Percentiles rank a stretch among this genome's conserved stretches.
Conservation (phyloP, 2,329 filamentous ascomycete genomes). For the Diaporthe capsici region DNA sequence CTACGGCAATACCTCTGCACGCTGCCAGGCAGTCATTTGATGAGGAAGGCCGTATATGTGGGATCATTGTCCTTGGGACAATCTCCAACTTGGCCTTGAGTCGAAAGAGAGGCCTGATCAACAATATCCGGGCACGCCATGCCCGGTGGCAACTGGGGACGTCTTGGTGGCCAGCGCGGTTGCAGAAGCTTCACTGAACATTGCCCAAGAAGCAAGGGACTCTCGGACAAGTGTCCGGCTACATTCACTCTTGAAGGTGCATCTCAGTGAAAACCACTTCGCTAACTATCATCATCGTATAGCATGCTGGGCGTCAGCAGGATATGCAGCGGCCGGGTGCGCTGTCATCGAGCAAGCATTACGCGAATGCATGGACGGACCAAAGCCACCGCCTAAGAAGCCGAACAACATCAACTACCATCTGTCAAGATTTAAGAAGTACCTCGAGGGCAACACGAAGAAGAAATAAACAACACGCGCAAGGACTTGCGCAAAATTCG, state of each 20-base stretch:
- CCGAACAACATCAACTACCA: slow-evolving; percentile 95
- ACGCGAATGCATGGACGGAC: slow-evolving; percentile 84
- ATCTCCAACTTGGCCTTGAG: not conserved
- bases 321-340: slow-evolving; percentile 74
- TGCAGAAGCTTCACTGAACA: not conserved
- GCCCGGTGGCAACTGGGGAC: not conserved
- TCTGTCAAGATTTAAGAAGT: slow-evolving; percentile 81
- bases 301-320: slow-evolving; percentile 90
- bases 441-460: slow-evolving; percentile 72
- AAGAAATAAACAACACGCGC: slow-evolving; percentile 50
- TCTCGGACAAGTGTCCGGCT: not conserved
- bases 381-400: slow-evolving; percentile 62
- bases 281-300: slow-evolving; percentile 38
- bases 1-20: too few relatives aligned
- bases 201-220: not conserved
- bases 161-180: not conserved
- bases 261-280: not conserved
- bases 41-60: fast-evolving
- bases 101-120: not conserved
- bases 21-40: not conserved
- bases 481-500: not conserved
- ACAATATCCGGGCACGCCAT: too few relatives aligned
- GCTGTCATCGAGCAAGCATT: slow-evolving; percentile 71
- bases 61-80: not conserved
- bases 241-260: not conserved